Evolutionary conservation across 306 rosid genomes (phyloP).

Genomic region (Quercus variabilis): DNA sequence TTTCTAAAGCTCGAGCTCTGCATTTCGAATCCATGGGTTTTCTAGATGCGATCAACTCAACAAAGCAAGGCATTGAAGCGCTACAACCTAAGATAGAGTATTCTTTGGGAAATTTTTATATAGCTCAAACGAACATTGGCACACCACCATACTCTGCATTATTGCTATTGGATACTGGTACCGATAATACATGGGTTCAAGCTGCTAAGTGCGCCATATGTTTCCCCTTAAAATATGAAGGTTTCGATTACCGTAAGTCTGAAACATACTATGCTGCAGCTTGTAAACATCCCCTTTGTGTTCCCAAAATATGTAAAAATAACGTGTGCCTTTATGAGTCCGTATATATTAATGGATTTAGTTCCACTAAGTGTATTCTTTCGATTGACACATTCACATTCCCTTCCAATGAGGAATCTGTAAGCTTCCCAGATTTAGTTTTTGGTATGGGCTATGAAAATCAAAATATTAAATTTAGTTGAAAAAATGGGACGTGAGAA

Average conservation of each 20-base stretch:
- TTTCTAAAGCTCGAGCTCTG: not conserved
- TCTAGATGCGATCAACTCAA: not conserved
- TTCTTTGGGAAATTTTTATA: not conserved
- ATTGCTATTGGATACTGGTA: not conserved
- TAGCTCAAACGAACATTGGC: not conserved
- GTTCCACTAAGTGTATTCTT: not conserved
- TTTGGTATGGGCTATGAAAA: not conserved
- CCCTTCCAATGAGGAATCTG: not conserved
- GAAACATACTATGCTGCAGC: not conserved
- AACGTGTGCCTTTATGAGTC: not conserved
- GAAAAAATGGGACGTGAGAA: not conserved
- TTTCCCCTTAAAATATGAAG: not conserved
- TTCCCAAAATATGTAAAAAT: not conserved
- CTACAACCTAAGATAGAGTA: not conserved
- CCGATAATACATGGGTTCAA: not conserved
- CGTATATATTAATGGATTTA: no score
- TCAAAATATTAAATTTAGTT: not conserved
- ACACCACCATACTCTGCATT: not conserved
- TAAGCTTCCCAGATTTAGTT: not conserved
- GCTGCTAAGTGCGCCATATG: no score
- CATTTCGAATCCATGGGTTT: not conserved
- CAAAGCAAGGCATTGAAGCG: no score
- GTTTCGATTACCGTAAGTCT: not conserved
- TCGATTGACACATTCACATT: not conserved
- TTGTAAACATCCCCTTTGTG: slow-evolving; percentile 1